Base-by-base conservation (phyloP, 176 grass and related monocot genomes). In the Carex littledalei region DNA sequence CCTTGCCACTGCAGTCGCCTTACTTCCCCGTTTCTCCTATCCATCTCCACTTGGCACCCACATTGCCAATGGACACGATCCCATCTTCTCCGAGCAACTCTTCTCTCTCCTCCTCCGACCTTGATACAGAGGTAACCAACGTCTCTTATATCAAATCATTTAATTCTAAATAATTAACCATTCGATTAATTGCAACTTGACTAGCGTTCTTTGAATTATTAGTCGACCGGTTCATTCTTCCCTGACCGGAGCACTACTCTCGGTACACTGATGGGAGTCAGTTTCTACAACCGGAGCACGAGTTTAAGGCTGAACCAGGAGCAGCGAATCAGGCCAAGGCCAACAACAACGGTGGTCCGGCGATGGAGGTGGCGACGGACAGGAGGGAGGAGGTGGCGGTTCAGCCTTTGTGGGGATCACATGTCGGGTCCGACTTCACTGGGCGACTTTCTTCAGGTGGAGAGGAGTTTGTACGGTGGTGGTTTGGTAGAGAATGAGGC, bases 211-310 rank as follows among this genome's bases (percentile, higher is more conserved):
- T 57, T 67, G 24, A 41, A 45, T 22, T 2, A 9, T 54, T 26
- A 90, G 89, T 90, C 89, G 39, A 90, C 89, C 1, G 85, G 85
- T 14, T 90, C 89, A 24, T 90, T 90, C 89, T 90, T 90, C 66
- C 85, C 52, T 50, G 89, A 90, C 65, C 81, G 89, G 81, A 87
- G 89, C 73, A 90, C 85, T 18, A 79, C 75, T 2, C 85, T 90
- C 0, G 89, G 85, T 8, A 87, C 85, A 7, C 89, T 90, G 18
- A 90, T 90, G 72, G 89, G 89, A 11, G 75, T 90, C 20, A 59
- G 66, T 50, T 87, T 87, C 43, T 65, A 74, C 12, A 81, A 74
- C 21, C 20, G 72, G 58, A 84, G 69, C 41, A 39, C 84, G 52
- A 76, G 14, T 43, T 35, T 47, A 21, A 63, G 74, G 63, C 26